Evolutionary conservation across 768 basidiomycete species (phyloP), one percentile per base, ranked within the genome.

Genomic region (Suillus tomentosus): DNA sequence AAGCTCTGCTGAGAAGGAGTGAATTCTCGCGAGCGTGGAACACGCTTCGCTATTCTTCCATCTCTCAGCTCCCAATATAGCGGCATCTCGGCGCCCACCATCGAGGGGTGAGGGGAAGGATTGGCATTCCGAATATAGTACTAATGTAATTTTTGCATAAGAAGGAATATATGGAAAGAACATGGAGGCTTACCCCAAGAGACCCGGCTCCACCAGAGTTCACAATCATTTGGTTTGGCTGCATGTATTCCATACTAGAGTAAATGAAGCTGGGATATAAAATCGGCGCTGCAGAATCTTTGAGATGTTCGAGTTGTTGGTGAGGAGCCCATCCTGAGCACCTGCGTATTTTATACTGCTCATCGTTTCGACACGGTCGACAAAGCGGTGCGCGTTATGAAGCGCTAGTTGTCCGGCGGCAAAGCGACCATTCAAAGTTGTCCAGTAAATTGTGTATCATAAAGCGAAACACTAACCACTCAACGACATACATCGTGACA

Each of bases 31-130:
- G 67, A 61, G 47, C 68, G 74, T 1, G 72, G 74, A 13, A 74
- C 65, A 13, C 57, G 72, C 50, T 66, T 67, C 24, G 67, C 63
- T 17, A 60, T 45, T 10, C 66, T 71, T 50, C 67, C 67, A 34
- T 74, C 67, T 19, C 55, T 56, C 42, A 71, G 24, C n/a, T 14
- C 1, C 14, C 60, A 71, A 24, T 63, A 36, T 15, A 47, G 57
- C 60, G 74, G 73, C 71, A 74, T 74, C 1, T 56, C 42, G 2
- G 37, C 47, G n/a, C 19, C 60, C 62, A 63, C 17, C 1, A 42
- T 27, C 19, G 63, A 62, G 0, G 73, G 73, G 22, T 75, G 73
- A 19, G 13, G 5, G 7, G 73, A 66, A 6, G 68, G 69, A 43
- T 72, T 72, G 1, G 59, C 24, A 2, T 40, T 19, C 6, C 53